phyloP scores from a whole-genome alignment of 2,329 filamentous ascomycete species.

The Beauveria brongniartii region DNA sequence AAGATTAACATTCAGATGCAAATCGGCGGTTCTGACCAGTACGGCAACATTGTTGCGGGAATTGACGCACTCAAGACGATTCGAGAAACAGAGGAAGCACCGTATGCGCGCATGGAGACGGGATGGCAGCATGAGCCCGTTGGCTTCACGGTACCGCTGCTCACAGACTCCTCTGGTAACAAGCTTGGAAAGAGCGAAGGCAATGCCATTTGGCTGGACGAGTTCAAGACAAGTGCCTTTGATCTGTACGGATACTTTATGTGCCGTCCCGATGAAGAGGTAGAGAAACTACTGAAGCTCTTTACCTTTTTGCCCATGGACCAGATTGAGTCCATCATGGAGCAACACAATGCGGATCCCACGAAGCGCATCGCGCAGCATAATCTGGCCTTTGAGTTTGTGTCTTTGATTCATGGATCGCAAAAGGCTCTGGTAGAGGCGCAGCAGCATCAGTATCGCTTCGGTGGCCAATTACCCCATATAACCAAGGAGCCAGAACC shows the following conservation, averaged over 20 bases:
- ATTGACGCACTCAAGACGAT: slow-evolving; percentile 77
- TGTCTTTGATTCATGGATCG: slow-evolving; percentile 69
- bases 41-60: slow-evolving; percentile 88
- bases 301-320: slow-evolving; percentile 79
- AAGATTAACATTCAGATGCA: slow-evolving; percentile 67
- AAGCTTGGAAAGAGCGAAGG: slow-evolving; percentile 95
- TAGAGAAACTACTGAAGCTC: slow-evolving; percentile 74
- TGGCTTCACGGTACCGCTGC: slow-evolving; percentile 82
- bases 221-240: slow-evolving; percentile 69
- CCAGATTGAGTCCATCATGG: slow-evolving; percentile 61
- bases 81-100: slow-evolving; percentile 47
- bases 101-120: slow-evolving; percentile 28
- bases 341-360: slow-evolving; percentile 58
- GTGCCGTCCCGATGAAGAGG: slow-evolving; percentile 69
- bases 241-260: slow-evolving; percentile 91
- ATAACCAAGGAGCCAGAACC: slow-evolving; percentile 21
- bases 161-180: slow-evolving; percentile 75
- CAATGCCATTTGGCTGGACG: slow-evolving; percentile 89
- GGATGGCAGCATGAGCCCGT: slow-evolving; percentile 52
- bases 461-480: slow-evolving; percentile 29
- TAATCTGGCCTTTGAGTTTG: slow-evolving; percentile 70
- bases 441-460: slow-evolving; percentile 42
- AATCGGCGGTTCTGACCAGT: slow-evolving; percentile 93
- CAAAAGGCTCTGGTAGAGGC: slow-evolving; percentile 56
- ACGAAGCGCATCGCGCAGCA: slow-evolving; percentile 75